Percentiles rank a stretch among this genome's conserved stretches.
phyloP scores from a whole-genome alignment of 306 rosid genomes.

The Medicago lupulina region DNA sequence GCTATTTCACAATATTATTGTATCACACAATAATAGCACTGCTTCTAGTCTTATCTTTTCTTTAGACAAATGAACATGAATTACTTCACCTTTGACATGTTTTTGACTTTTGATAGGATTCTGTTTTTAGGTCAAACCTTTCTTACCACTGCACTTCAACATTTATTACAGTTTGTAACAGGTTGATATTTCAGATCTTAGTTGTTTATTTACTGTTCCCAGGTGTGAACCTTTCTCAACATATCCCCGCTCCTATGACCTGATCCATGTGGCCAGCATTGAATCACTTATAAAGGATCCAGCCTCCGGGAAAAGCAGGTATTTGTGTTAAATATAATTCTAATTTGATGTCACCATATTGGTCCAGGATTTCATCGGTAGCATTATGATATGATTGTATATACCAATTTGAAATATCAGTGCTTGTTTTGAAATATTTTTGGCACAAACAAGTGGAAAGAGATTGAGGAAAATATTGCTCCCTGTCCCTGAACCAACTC shows the following conservation, averaged over 20 bases:
- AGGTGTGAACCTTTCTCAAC: slow-evolving; percentile 99
- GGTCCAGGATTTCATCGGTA: not conserved
- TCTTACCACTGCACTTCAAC: slow-evolving; percentile 8
- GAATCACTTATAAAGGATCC: slow-evolving; percentile 80
- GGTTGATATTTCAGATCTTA: slow-evolving; percentile 40
- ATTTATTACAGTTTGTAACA: slow-evolving; percentile 16
- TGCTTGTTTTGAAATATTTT: slow-evolving; percentile 26
- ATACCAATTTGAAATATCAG: slow-evolving; percentile 14
- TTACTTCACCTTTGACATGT: slow-evolving; percentile 3
- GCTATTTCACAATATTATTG: no score
- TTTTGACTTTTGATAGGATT: slow-evolving; percentile 6
- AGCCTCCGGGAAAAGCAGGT: slow-evolving; percentile 77
- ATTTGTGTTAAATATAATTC: slow-evolving; percentile 34
- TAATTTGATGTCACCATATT: slow-evolving; percentile 27
- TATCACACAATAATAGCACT: no score
- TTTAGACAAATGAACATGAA: slow-evolving; percentile 12
- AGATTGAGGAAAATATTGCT: not conserved
- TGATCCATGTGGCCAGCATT: slow-evolving; percentile 79
- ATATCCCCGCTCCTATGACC: slow-evolving; percentile 90
- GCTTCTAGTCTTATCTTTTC: not conserved
- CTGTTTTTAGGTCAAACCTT: slow-evolving; percentile 1
- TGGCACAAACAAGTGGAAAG: slow-evolving; percentile 16
- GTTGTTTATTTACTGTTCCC: slow-evolving; percentile 42
- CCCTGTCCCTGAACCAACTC: not conserved
- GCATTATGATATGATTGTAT: slow-evolving; percentile 6